These are phyloP conservation scores for Primulina huaijiensis DNA, from an alignment of 257 asterid genomes.

Conservation along the genomic window DNA sequence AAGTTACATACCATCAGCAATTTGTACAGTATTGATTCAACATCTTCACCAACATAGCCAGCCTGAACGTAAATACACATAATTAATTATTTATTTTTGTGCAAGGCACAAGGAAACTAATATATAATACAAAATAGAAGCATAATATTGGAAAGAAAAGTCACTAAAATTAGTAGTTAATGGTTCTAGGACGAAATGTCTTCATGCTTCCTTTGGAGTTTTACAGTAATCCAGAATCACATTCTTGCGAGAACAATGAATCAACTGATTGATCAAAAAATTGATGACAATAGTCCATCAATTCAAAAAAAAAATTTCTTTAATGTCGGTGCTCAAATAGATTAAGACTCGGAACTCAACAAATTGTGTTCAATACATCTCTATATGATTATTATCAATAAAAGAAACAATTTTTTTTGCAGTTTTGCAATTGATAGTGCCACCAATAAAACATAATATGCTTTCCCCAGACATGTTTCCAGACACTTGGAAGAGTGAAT, in stretches of 20 bases:
- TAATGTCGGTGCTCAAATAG: neutral
- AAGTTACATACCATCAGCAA: slow-evolving; percentile 52
- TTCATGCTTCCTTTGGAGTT: neutral
- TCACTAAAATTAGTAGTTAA: neutral
- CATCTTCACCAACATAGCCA: slow-evolving; percentile 98
- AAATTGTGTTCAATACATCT: neutral
- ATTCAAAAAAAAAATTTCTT: neutral
- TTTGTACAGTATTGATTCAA: slow-evolving; percentile 88
- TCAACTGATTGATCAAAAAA: neutral
- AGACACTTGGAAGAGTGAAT: slow-evolving; percentile 1
- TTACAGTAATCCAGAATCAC: too few species aligned
- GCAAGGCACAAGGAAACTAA: slow-evolving; percentile 14
- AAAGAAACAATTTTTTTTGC: neutral
- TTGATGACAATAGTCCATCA: neutral
- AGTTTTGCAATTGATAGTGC: neutral
- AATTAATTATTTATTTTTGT: neutral
- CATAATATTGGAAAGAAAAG: neutral
- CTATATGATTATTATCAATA: too few species aligned
- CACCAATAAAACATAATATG: slow-evolving; percentile 5
- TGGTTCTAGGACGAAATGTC: slow-evolving; percentile 9
- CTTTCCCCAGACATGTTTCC: slow-evolving; percentile 8
- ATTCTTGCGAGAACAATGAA: neutral
- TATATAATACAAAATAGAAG: slow-evolving; percentile 12
- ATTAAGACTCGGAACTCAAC: neutral
- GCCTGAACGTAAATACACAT: slow-evolving; percentile 54